These are phyloP conservation scores for Pyrenophora graminea DNA, from an alignment of 2,329 filamentous ascomycete genomes.

Conservation along the genomic window DNA sequence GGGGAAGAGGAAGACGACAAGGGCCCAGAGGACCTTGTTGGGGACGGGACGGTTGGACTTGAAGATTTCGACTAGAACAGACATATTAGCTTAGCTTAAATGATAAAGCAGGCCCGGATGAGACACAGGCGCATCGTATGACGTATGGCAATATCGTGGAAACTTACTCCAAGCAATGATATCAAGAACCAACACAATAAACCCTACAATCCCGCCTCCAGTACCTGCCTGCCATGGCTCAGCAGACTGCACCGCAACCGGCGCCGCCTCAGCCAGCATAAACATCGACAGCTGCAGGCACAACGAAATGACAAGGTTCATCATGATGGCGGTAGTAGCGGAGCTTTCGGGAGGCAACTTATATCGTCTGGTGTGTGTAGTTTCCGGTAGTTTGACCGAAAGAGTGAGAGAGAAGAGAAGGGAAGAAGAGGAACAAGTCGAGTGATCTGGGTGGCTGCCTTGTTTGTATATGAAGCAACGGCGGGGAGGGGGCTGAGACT, in stretches of 20 bases:
- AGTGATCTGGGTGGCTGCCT: constrained; percentile 13
- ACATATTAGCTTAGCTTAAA: constrained; percentile 19
- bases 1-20: constrained; percentile 68
- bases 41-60: constrained; percentile 64
- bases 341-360: background rate
- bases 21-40: constrained; percentile 65
- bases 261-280: constrained; percentile 56
- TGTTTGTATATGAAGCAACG: constrained; percentile 14
- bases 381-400: too few relatives aligned
- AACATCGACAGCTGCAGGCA: constrained; percentile 59
- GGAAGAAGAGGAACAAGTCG: background rate
- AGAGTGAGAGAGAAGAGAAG: too few relatives aligned
- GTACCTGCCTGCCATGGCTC: constrained; percentile 63
- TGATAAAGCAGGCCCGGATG: background rate
- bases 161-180: constrained; percentile 65
- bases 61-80: constrained; percentile 62
- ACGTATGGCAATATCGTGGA: background rate
- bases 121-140: background rate
- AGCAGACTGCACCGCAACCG: constrained; percentile 44
- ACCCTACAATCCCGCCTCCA: constrained; percentile 64
- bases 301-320: constrained; percentile 46
- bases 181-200: constrained; percentile 65
- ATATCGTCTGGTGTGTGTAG: background rate
- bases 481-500: constrained; percentile 5
- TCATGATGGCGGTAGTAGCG: constrained; percentile 27